phyloP scores from a whole-genome alignment of 345 rosid species.

The Gossypium raimondii region DNA sequence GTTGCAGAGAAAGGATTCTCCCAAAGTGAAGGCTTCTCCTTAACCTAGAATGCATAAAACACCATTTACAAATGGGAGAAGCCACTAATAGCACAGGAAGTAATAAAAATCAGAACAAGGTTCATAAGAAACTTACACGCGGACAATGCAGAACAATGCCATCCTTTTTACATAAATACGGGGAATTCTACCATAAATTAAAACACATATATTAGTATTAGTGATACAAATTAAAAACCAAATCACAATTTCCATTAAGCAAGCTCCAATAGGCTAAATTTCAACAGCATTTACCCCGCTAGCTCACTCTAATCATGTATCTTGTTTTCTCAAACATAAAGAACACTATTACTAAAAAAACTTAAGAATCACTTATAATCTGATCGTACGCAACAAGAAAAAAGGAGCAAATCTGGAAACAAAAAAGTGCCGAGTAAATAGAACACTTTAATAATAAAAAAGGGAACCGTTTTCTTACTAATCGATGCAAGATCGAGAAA shows the following conservation, averaged over 20 bases:
- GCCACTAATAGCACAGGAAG: neutral
- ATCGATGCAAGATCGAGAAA: constrained; percentile 54
- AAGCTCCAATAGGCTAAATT: neutral
- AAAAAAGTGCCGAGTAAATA: neutral
- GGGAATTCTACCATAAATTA: constrained; percentile 53
- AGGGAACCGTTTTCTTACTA: constrained; percentile 41
- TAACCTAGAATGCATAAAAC: constrained; percentile 49
- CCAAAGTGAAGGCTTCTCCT: constrained; percentile 95
- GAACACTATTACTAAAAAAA: neutral
- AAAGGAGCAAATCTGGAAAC: neutral
- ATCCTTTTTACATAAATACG: constrained; percentile 90
- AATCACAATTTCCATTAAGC: constrained; percentile 1
- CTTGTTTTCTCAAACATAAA: neutral
- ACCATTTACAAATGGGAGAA: constrained; percentile 1
- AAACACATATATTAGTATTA: constrained; percentile 9
- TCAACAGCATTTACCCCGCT: neutral
- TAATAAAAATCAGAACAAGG: neutral
- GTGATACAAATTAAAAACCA: neutral
- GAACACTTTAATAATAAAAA: neutral
- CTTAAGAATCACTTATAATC: neutral
- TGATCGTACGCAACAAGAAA: neutral
- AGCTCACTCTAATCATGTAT: neutral
- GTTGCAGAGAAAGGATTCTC: constrained; percentile 92
- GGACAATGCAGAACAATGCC: constrained; percentile 96
- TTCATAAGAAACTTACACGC: constrained; percentile 48